Evolutionary conservation across 345 rosid genomes (phyloP), one percentile per base, ranked within the genome.

Genomic region (Durio zibethinus): DNA sequence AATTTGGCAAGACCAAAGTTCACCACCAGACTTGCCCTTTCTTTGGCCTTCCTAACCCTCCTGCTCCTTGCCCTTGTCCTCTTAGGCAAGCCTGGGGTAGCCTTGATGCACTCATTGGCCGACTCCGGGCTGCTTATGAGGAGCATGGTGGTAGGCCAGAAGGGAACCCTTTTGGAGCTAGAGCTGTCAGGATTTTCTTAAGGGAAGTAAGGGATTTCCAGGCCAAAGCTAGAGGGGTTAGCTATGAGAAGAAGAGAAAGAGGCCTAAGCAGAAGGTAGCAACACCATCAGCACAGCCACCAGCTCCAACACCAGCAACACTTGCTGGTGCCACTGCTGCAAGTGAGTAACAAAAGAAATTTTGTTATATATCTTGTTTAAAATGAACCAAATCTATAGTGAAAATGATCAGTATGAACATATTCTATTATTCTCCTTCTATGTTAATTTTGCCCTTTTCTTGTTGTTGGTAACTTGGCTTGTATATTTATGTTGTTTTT

Each of bases 11-110:
- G 81, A 90, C 94, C 75, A 90, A 90, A 78, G 93, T 91, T 59
- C 98, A 93, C 72, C 88, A 85, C 87, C 92, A 93, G 73, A 77
- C 81, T 18, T 93, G 98, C 80, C 95, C 97, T 23, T 94, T 91
- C 87, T 94, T 93, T 56, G 98, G 98, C 20, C 81, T 90, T 6
- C 90, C 97, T 0, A 90, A 89, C 83, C 98, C 98, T 35, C 98
- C 98, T 0, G 90, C 93, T 2, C 97, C 97, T 7, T 94, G 98
- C 73, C 92, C 93, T 9, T 94, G 98, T 74, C 98, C 97, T 12
- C 92, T 94, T 71, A 87, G 91, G 1, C 98, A 94, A 73, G 98
- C 98, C 4, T 94, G 98, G 98, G 98, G 98, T 69, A 94, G 98
- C 88, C 93, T 94, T 0, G 98, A 93, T 40, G 97, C 98, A n/a